Conservation (phyloP, 768 basidiomycete genomes). For the Chalciporus chontae region DNA sequence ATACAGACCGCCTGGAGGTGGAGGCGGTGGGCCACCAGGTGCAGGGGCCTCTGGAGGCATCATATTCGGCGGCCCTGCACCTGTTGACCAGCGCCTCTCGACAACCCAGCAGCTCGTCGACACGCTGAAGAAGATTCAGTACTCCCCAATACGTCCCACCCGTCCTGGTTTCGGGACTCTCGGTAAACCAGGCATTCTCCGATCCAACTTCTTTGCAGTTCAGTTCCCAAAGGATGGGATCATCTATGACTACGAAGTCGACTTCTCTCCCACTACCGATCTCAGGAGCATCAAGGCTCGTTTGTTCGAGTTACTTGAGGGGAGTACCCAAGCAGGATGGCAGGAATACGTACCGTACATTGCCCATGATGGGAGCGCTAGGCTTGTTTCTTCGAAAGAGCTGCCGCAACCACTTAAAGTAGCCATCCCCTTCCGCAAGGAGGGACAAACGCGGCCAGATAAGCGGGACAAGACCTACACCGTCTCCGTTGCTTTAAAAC, state of each 20-base stretch:
- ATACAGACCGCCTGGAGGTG: background rate
- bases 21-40: constrained; percentile 19
- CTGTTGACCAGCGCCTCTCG: constrained; percentile 34
- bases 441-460: constrained; percentile 34
- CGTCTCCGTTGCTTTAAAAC: constrained; percentile 32
- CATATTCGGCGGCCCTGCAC: constrained; percentile 29
- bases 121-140: constrained; percentile 25
- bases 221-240: constrained; percentile 34
- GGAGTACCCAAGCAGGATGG: constrained; percentile 36
- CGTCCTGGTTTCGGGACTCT: constrained; percentile 45
- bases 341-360: constrained; percentile 28
- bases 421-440: constrained; percentile 36
- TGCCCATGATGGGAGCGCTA: constrained; percentile 41
- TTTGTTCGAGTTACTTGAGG: constrained; percentile 43
- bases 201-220: constrained; percentile 50
- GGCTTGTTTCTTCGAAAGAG: constrained; percentile 38
- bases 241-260: constrained; percentile 45
- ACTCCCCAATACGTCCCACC: constrained; percentile 38
- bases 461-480: constrained; percentile 34
- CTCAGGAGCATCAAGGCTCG: constrained; percentile 38
- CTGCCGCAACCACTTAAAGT: constrained; percentile 37
- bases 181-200: constrained; percentile 39
- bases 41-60: constrained; percentile 24
- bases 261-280: constrained; percentile 32
- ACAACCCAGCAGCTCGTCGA: constrained; percentile 25